Percentiles rank a stretch among this genome's conserved stretches.
Conservation (phyloP, 768 basidiomycete genomes). For the Lactarius sanguifluus region DNA sequence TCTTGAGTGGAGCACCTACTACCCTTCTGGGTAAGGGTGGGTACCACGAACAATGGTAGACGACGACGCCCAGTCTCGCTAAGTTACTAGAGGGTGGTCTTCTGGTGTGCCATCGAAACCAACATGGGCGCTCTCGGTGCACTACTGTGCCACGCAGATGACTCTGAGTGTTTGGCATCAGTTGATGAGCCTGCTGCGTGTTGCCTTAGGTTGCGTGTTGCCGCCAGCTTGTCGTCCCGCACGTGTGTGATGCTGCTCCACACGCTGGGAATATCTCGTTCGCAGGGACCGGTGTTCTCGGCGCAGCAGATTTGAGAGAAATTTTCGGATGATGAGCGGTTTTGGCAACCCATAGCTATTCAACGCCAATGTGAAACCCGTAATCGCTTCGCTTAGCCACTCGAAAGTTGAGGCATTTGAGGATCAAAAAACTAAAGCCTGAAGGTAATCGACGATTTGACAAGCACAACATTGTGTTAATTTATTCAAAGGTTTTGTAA, state of each 20-base stretch:
- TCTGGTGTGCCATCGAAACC: background rate
- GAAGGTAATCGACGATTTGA: background rate
- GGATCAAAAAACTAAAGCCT: background rate
- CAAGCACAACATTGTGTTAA: slow-evolving; percentile 13
- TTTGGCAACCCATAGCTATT: background rate
- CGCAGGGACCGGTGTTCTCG: background rate
- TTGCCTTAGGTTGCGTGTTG: too few species aligned
- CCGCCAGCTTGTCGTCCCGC: background rate
- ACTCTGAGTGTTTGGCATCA: background rate
- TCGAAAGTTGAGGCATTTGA: background rate
- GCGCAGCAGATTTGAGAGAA: background rate
- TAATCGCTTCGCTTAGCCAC: background rate
- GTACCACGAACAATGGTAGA: background rate
- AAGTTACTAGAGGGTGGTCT: background rate
- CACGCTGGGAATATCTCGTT: background rate
- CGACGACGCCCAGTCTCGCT: background rate
- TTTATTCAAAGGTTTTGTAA: slow-evolving; percentile 17
- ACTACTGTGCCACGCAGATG: background rate
- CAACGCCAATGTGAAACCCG: background rate
- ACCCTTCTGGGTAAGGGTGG: background rate
- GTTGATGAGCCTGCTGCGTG: background rate
- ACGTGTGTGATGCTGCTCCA: background rate
- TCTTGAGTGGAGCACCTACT: background rate
- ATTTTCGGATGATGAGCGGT: background rate
- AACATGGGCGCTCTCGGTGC: background rate